Evolutionary conservation across 805 yeast species (phyloP).

Genomic region (Cyberlindnera lachancei): DNA sequence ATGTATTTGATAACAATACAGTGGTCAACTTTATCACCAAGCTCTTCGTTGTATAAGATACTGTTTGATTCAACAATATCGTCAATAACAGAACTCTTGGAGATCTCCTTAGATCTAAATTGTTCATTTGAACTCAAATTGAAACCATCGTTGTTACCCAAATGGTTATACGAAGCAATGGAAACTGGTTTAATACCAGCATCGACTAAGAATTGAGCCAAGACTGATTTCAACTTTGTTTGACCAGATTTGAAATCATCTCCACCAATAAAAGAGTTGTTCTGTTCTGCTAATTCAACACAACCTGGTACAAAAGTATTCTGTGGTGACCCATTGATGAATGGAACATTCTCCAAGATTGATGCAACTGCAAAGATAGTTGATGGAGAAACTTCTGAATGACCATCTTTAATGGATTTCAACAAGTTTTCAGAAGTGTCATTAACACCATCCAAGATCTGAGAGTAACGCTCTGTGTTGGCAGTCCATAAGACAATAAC

Average conservation of each 20-base stretch:
- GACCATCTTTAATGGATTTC: slow-evolving; percentile 66
- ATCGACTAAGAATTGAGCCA: slow-evolving; percentile 92
- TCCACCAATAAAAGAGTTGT: slow-evolving; percentile 81
- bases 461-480: slow-evolving; percentile 90
- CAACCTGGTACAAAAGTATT: slow-evolving; percentile 96
- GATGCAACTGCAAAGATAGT: slow-evolving; percentile 93
- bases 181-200: slow-evolving; percentile 96
- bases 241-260: slow-evolving; percentile 97
- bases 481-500: slow-evolving; percentile 96
- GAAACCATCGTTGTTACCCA: slow-evolving; percentile 94
- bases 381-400: slow-evolving; percentile 83
- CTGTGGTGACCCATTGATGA: slow-evolving; percentile 95
- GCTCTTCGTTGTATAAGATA: slow-evolving; percentile 72
- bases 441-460: slow-evolving; percentile 69
- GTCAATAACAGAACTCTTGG: slow-evolving; percentile 88
- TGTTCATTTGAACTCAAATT: slow-evolving; percentile 88
- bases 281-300: slow-evolving; percentile 76
- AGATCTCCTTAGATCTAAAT: slow-evolving; percentile 91
- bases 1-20: slow-evolving; percentile 92
- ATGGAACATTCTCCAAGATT: slow-evolving; percentile 81
- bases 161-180: slow-evolving; percentile 91
- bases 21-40: slow-evolving; percentile 79
- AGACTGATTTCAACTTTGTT: slow-evolving; percentile 91
- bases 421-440: slow-evolving; percentile 81
- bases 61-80: slow-evolving; percentile 87